Percentiles rank a stretch among this genome's conserved stretches.
phyloP scores from a whole-genome alignment of 1,284 basidiomycete species.

The Cutaneotrichosporon arboriforme region DNA sequence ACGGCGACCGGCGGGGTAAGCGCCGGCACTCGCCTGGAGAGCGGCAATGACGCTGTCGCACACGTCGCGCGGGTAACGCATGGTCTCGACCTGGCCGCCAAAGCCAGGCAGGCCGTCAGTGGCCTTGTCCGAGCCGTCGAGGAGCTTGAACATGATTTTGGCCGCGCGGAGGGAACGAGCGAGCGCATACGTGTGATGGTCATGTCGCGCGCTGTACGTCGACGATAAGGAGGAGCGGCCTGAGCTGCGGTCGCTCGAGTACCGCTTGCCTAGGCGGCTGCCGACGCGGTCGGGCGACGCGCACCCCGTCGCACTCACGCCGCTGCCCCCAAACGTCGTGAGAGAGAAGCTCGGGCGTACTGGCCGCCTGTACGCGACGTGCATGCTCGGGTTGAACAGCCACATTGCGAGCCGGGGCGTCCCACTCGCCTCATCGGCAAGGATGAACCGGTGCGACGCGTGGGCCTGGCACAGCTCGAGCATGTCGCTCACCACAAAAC shows the following conservation, averaged over 20 bases:
- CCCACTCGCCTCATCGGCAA: conserved; percentile 75
- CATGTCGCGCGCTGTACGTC: background rate
- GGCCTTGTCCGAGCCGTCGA: conserved; percentile 8
- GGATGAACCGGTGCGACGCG: conserved; percentile 78
- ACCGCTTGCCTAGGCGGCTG: conserved; percentile 1
- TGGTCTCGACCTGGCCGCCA: conserved; percentile 29
- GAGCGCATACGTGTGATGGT: background rate
- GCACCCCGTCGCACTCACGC: background rate
- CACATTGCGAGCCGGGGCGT: conserved; percentile 73
- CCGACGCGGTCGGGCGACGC: background rate
- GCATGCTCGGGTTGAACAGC: conserved; percentile 82
- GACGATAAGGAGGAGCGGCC: background rate
- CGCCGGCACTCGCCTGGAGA: conserved; percentile 26
- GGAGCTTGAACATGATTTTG: conserved; percentile 37
- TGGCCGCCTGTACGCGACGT: conserved; percentile 57
- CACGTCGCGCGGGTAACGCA: conserved; percentile 32
- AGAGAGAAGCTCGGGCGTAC: background rate
- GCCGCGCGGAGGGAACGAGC: conserved; percentile 20
- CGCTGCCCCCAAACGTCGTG: background rate
- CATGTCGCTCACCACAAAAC: conserved; percentile 81
- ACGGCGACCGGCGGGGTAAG: conserved; percentile 29
- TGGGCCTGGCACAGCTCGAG: conserved; percentile 78
- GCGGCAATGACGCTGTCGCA: conserved; percentile 25
- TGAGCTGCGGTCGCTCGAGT: background rate
- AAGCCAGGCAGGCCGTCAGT: conserved; percentile 11